Percentiles rank a stretch among this genome's conserved stretches.
Evolutionary conservation across 768 basidiomycete species (phyloP).

Genomic region (Tulasnella sp.): DNA sequence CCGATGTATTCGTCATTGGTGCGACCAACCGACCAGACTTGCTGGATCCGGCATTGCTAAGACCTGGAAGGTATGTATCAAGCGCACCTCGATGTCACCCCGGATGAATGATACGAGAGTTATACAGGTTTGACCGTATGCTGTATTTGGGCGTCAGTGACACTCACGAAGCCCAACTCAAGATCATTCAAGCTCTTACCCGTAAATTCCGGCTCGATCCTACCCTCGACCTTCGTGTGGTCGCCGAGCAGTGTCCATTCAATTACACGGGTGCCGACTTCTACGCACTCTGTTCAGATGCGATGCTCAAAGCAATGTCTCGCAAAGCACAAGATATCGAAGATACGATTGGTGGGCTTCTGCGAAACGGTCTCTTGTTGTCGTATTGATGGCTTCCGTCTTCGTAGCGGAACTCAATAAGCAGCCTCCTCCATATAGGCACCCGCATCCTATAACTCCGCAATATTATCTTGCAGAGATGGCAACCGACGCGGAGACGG

Average conservation of each 20-base stretch:
- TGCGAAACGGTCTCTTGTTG: too few species aligned
- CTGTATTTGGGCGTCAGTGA: constrained; percentile 89
- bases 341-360: constrained; percentile 46
- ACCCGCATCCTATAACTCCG: constrained; percentile 63
- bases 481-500: constrained; percentile 52
- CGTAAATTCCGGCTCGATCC: constrained; percentile 79
- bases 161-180: constrained; percentile 69
- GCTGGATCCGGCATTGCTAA: constrained; percentile 74
- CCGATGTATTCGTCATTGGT: constrained; percentile 85
- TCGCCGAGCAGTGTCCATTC: constrained; percentile 73
- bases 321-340: constrained; percentile 74
- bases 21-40: constrained; percentile 92
- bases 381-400: too few species aligned
- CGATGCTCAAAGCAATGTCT: constrained; percentile 90
- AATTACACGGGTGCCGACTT: constrained; percentile 97
- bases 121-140: constrained; percentile 82
- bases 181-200: constrained; percentile 82
- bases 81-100: not conserved
- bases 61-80: constrained; percentile 63
- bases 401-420: constrained; percentile 34
- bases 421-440: constrained; percentile 30
- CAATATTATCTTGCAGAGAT: constrained; percentile 86
- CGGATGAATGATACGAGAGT: not conserved
- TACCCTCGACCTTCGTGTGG: constrained; percentile 41
- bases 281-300: constrained; percentile 94